These are phyloP conservation scores for Eremomyces bilateralis DNA, from an alignment of 495 filamentous ascomycete genomes.

Conservation along the genomic window DNA sequence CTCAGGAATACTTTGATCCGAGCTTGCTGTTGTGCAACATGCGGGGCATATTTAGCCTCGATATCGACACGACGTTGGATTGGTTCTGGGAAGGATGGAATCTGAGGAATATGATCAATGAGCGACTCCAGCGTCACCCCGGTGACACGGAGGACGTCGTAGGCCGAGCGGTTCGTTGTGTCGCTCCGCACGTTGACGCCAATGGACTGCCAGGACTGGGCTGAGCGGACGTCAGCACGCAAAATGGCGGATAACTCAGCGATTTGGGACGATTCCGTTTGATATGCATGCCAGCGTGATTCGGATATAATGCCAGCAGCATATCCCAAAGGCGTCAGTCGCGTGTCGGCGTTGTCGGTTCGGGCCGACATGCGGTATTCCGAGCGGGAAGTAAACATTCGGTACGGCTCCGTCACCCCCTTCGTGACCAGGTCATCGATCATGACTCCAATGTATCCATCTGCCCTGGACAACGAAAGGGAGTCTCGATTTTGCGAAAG, in stretches of 20 bases:
- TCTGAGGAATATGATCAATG: conserved; percentile 27
- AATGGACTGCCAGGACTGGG: conserved; percentile 39
- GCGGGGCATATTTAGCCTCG: conserved; percentile 68
- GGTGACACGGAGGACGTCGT: conserved; percentile 50
- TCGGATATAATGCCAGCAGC: conserved; percentile 58
- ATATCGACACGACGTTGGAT: conserved; percentile 50
- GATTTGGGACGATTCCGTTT: conserved; percentile 37
- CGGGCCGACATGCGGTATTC: conserved; percentile 86
- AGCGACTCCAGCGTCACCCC: conserved; percentile 33
- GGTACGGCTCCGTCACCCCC: conserved; percentile 88
- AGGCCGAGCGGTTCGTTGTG: conserved; percentile 36
- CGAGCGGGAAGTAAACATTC: conserved; percentile 93
- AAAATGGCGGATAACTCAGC: conserved; percentile 40
- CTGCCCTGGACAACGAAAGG: conserved; percentile 53
- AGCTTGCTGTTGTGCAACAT: conserved; percentile 45
- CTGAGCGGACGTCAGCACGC: conserved; percentile 26
- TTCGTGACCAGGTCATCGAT: conserved; percentile 97
- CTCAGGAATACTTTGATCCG: conserved; percentile 41
- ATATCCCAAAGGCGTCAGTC: conserved; percentile 62
- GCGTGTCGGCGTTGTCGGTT: conserved; percentile 80
- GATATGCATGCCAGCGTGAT: conserved; percentile 51
- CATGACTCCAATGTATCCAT: conserved; percentile 97
- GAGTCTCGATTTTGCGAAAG: conserved; percentile 39
- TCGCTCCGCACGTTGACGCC: conserved; percentile 48
- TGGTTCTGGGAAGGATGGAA: conserved; percentile 30